Percentiles rank a stretch among this genome's conserved stretches.
Evolutionary conservation across 257 asterid genomes (phyloP).

Genomic region (Mitragyna speciosa): DNA sequence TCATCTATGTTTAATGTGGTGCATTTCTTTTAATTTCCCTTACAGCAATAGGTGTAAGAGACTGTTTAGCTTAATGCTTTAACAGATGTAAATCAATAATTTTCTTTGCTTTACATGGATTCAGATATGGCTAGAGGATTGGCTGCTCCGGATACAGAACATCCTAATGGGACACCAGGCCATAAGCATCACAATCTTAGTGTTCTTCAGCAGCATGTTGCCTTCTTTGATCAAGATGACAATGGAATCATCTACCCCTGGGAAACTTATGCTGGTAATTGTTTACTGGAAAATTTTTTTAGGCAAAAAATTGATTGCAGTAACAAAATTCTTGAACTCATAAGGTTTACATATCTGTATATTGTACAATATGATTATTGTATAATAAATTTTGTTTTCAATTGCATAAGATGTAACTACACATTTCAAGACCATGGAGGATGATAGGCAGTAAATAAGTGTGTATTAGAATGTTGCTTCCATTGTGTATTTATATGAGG

Average conservation of each 20-base stretch:
- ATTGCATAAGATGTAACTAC: neutral
- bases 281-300: neutral
- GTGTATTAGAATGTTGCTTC: no score
- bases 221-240: conserved; percentile 77
- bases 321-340: neutral
- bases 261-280: conserved; percentile 52
- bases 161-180: conserved; percentile 78
- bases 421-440: neutral
- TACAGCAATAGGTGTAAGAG: neutral
- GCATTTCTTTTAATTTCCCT: neutral
- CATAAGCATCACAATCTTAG: conserved; percentile 55
- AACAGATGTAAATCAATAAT: neutral
- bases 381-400: neutral
- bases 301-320: neutral
- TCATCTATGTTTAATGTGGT: neutral
- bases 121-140: conserved; percentile 65
- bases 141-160: conserved; percentile 70
- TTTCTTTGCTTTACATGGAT: neutral
- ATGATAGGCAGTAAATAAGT: neutral
- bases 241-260: conserved; percentile 84
- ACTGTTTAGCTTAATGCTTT: neutral
- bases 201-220: conserved; percentile 80
- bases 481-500: no score
- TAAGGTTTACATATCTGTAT: neutral
- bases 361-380: neutral